A percentile compares a stretch with the other conserved stretches of the same genome.
These are phyloP conservation scores for Bjerkandera adusta DNA, from an alignment of 1,284 basidiomycete genomes.

Conservation along the genomic window DNA sequence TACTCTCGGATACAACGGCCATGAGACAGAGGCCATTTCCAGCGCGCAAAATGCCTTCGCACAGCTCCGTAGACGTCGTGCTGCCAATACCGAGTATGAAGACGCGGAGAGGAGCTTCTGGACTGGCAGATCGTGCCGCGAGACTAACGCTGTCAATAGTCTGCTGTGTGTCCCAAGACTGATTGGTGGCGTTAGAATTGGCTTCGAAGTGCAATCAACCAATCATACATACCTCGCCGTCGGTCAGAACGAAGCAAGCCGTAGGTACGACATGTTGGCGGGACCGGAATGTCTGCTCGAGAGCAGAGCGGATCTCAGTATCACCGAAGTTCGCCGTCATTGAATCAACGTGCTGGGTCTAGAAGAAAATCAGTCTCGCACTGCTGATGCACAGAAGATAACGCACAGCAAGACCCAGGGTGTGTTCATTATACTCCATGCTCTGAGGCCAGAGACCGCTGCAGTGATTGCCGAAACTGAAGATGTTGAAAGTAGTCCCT, in stretches of 20 bases:
- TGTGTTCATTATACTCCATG: conserved; percentile 30
- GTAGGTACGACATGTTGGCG: conserved; percentile 36
- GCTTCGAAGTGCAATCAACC: neutral
- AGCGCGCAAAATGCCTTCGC: conserved; percentile 46
- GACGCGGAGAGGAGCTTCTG: conserved; percentile 38
- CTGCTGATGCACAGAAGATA: neutral
- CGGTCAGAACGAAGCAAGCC: conserved; percentile 37
- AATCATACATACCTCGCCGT: conserved; percentile 13
- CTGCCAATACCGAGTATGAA: conserved; percentile 57
- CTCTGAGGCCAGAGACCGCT: conserved; percentile 37
- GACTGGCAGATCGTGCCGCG: neutral
- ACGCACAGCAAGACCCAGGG: conserved; percentile 40
- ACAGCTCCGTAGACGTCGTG: conserved; percentile 45
- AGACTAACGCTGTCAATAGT: conserved; percentile 1
- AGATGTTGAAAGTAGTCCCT: conserved; percentile 36
- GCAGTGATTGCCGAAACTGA: conserved; percentile 41
- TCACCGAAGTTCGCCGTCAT: conserved; percentile 45
- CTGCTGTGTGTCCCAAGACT: conserved; percentile 5
- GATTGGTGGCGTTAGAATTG: conserved; percentile 1
- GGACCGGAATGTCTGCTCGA: conserved; percentile 32
- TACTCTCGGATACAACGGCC: conserved; percentile 42
- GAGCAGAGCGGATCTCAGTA: conserved; percentile 43
- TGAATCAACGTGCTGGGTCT: conserved; percentile 30
- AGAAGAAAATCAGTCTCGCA: conserved; percentile 5
- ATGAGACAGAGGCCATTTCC: conserved; percentile 49